phyloP scores from a whole-genome alignment of 495 filamentous ascomycete species.

The Podospora conica region DNA sequence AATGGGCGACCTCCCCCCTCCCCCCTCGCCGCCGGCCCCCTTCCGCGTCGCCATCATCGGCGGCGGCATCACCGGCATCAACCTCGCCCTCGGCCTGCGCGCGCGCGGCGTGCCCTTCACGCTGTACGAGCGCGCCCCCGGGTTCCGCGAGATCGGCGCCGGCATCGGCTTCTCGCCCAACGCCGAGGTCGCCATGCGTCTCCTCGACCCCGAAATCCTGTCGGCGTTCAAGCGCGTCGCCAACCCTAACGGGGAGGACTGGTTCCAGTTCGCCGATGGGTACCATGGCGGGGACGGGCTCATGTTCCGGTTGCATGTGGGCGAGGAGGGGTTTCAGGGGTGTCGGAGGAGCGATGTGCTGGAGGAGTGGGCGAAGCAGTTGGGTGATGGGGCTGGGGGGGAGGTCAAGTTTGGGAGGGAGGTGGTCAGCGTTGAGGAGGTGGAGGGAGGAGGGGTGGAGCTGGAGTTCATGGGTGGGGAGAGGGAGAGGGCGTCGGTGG shows the following conservation, averaged over 20 bases:
- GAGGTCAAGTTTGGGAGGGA: slow-evolving; percentile 33
- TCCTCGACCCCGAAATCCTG: slow-evolving; percentile 33
- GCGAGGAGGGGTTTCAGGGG: slow-evolving; percentile 38
- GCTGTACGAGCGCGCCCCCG: slow-evolving; percentile 51
- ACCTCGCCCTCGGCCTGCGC: slow-evolving; percentile 49
- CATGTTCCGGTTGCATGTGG: slow-evolving; percentile 31
- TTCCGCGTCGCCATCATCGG: slow-evolving; percentile 53
- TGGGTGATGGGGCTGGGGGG: slow-evolving; percentile 8
- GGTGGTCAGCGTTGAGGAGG: slow-evolving; percentile 13
- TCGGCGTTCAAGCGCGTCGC: slow-evolving; percentile 32
- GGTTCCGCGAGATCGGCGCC: slow-evolving; percentile 52
- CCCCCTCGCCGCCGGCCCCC: background rate
- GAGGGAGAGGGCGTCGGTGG: slow-evolving; percentile 29
- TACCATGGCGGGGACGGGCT: slow-evolving; percentile 20
- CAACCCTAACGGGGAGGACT: slow-evolving; percentile 35
- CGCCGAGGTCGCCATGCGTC: slow-evolving; percentile 48
- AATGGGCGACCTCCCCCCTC: background rate
- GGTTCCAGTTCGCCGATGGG: slow-evolving; percentile 42
- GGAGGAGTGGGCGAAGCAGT: slow-evolving; percentile 34
- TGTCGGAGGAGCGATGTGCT: slow-evolving; percentile 37
- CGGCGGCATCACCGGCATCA: slow-evolving; percentile 54
- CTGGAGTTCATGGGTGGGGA: slow-evolving; percentile 34
- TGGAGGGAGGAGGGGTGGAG: slow-evolving; percentile 11
- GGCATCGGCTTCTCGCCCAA: slow-evolving; percentile 56
- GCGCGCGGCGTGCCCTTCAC: slow-evolving; percentile 43